Base-by-base conservation (phyloP, 108 stramenopile genomes). In the Pseudonitzschia delicatissima region DNA sequence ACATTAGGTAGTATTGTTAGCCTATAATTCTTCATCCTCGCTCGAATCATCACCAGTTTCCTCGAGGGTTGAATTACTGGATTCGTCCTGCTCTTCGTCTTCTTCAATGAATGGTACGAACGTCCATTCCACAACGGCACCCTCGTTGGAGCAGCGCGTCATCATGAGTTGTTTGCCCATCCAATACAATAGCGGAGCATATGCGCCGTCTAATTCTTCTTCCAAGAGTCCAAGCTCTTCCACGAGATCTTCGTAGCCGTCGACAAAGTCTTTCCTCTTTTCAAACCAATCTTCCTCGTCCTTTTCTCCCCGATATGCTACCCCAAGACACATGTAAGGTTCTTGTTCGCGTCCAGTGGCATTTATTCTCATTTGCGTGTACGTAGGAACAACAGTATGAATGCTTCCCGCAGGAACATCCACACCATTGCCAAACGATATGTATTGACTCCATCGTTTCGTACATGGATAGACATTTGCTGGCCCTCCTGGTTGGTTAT, bases 71-170 rank as follows among this genome's bases (percentile, higher is more conserved):
- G 57, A 36, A 13, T 27, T 49, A 18, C 35, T 37, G 20, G 45
- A 21, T 21, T 63, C 35, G 35, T 49, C 65, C 44, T 55, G 50
- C 32, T 55, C 53, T 39, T 69, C 67, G 5, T 87, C 81, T 53
- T 87, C 86, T 13, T 80, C 81, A 68, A 93, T 90, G 63, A 85
- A 93, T 27, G 92, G 92, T 11, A 93, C 87, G 51, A 83, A 83
- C 4, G 77, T 71, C 77, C 82, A 93, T 59, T 93, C 80, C 34
- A 93, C 76, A 20, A 93, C 83, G 8, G 86, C 87, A 51, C 77
- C 87, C 34, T 29, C 58, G 68, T 93, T 90, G 0, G 84, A 87
- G 64, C 92, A 93, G 21, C 75, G 79, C 1, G 86, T 93, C 13
- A 87, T 65, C 44, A 84, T 72, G 33, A 93, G 44, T 48, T 90